Base-by-base conservation (phyloP, 2,329 filamentous ascomycete species). In the Phyllosticta ampelicida region DNA sequence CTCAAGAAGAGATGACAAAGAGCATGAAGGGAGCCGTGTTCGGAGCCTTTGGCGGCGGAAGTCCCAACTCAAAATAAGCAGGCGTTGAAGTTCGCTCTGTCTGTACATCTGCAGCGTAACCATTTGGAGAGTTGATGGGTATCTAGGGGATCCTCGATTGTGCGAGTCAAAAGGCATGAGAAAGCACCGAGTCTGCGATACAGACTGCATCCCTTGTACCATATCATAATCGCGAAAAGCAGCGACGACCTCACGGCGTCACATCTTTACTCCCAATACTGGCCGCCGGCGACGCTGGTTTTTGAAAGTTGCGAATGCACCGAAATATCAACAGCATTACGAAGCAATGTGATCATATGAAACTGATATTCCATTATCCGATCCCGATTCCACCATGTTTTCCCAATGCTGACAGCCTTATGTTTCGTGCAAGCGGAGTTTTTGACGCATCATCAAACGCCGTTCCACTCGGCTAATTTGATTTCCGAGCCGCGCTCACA, bases 1-100 rank as follows among this genome's bases (percentile, higher is more conserved):
- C 85, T 62, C 88, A 91, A 73, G 88, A 95, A 68, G 90, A 95
- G 74, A 86, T 87, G 66, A 91, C 95, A 86, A 88, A 87, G 75
- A 89, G 82, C 68, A 95, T 96, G 89, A 94, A 92, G 81, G 82
- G 81, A 60, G 86, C 86, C 26, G 85, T 94, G 66, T 78, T 80
- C 44, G 78, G 83, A 54, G 75, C 77, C 68, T 78, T 82, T 62
- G 77, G 77, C 48, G 48, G 51, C 16, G 19, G 36, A 18, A 59
- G 55, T 29, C 11, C 52, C 11, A 48, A 36, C 3, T 28, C 26
- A 20, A 20, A 59, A 48, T 59, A 21, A 53, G 28, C 18, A 8
- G 19, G 49, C 49, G 48, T 16, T 10, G 19, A 19, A 10, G 49
- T 51, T 11, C 18, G 49, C 36, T 44, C 36, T 44, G 16, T 44